Evolutionary conservation across 164 flowering plant genomes (phyloP), one percentile per base, ranked within the genome.

Genomic region (Houttuynia cordata): DNA sequence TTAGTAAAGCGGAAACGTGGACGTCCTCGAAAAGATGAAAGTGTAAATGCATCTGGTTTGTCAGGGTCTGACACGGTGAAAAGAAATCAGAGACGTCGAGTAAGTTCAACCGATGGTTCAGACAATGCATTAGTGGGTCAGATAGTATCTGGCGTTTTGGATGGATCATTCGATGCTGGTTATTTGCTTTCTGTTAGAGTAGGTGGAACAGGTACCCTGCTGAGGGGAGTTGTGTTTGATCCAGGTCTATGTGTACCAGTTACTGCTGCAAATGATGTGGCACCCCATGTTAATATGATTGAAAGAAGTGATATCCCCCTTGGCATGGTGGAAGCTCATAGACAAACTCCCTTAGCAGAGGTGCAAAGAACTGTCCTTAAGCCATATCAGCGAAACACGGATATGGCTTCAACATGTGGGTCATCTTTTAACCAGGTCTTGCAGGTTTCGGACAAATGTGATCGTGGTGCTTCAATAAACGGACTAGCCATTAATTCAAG

Each of bases 141-240:
- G 74, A 72, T 65, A 20, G 91, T 91, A 30, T 70, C 77, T 22
- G 97, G 94, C 51, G 83, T 91, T 15, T 53, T 91, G 53, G 97
- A 88, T 64, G 87, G 88, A 40, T 67, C 75, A 49, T 86, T 91
- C 72, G 96, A 88, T 73, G 91, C 87, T 22, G 97, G 97, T 54
- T 88, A 84, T 74, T 70, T 91, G 72, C 92, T 91, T 24, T 72
- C 73, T 59, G 92, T 91, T 56, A 77, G 71, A 62, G 81, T 91
- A 37, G 89, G 88, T 13, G 70, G 81, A 60, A 78, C 90, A 8
- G 73, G 75, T 18, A 82, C 78, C 18, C 65, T 70, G 61, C 70
- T 88, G 60, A 80, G 87, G 68, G 97, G 97, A 24, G 82, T 88
- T 59, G 90, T 91, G 56, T 91, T 91, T 71, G 86, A 81, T 73